A percentile compares a stretch with the other conserved stretches of the same genome.
These are phyloP conservation scores for Alternaria consortialis DNA, from an alignment of 2,329 filamentous ascomycete genomes.

Conservation along the genomic window DNA sequence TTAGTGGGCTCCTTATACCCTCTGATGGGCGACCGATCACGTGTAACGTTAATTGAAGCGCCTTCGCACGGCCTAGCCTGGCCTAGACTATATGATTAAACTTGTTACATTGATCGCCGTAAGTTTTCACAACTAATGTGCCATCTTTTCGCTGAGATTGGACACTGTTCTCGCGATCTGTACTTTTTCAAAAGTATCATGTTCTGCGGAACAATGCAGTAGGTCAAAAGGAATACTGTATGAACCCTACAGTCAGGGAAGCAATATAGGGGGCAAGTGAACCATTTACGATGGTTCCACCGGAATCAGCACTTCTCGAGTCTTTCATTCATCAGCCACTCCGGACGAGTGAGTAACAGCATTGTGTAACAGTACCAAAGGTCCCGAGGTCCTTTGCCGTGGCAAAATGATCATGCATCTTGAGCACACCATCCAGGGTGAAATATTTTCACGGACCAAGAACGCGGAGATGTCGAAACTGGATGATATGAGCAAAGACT, in stretches of 20 bases:
- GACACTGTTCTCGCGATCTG: no score
- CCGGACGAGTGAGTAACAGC: background rate
- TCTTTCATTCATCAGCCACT: background rate
- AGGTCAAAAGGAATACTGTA: background rate
- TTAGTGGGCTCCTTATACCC: no score
- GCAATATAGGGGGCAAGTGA: background rate
- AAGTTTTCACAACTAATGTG: no score
- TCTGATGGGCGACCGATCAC: no score
- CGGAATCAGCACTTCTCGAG: background rate
- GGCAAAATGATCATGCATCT: background rate
- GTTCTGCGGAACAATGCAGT: background rate
- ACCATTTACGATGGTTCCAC: background rate
- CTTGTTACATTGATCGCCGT: no score
- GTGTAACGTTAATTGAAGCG: no score
- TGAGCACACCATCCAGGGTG: background rate
- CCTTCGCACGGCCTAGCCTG: no score
- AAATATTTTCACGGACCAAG: background rate
- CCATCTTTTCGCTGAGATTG: no score
- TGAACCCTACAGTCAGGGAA: background rate
- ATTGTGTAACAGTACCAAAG: background rate
- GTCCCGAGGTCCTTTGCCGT: background rate
- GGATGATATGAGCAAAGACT: background rate
- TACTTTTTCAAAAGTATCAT: background rate
- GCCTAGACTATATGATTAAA: no score
- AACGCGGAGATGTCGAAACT: background rate